A percentile compares a stretch with the other conserved stretches of the same genome.
Conservation (phyloP, 441 rosid genomes). For the Viola pubescens region DNA sequence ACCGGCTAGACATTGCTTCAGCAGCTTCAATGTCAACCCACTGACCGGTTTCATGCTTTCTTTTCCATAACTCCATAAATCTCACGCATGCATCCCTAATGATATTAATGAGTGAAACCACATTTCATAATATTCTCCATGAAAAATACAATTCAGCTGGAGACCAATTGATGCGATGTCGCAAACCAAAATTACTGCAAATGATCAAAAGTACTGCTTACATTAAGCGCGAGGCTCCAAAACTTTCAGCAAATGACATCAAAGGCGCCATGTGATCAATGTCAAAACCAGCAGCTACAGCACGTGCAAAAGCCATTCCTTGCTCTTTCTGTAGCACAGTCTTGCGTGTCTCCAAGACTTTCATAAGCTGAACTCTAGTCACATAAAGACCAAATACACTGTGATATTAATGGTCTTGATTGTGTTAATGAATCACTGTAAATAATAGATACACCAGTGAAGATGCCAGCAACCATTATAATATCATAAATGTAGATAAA, state of each 20-base stretch:
- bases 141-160: constrained; percentile 3
- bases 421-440: neutral
- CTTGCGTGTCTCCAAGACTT: constrained; percentile 85
- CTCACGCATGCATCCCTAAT: constrained; percentile 82
- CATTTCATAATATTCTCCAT: constrained; percentile 8
- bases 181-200: neutral
- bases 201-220: constrained; percentile 22
- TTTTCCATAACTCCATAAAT: constrained; percentile 80
- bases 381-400: constrained; percentile 15
- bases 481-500: neutral
- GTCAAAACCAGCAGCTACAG: constrained; percentile 95
- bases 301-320: constrained; percentile 99
- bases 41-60: constrained; percentile 90
- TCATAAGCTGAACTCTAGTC: constrained; percentile 74
- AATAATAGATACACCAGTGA: neutral
- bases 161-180: constrained; percentile 1
- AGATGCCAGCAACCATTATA: constrained; percentile 2
- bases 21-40: constrained; percentile 86
- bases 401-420: neutral
- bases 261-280: constrained; percentile 65
- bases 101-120: constrained; percentile 21
- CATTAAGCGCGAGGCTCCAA: constrained; percentile 88
- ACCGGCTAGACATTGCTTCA: constrained; percentile 43
- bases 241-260: constrained; percentile 70
- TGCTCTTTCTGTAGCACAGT: constrained; percentile 84